Conservation (phyloP, 164 flowering plant genomes). For the Chimonanthus praecox region DNA sequence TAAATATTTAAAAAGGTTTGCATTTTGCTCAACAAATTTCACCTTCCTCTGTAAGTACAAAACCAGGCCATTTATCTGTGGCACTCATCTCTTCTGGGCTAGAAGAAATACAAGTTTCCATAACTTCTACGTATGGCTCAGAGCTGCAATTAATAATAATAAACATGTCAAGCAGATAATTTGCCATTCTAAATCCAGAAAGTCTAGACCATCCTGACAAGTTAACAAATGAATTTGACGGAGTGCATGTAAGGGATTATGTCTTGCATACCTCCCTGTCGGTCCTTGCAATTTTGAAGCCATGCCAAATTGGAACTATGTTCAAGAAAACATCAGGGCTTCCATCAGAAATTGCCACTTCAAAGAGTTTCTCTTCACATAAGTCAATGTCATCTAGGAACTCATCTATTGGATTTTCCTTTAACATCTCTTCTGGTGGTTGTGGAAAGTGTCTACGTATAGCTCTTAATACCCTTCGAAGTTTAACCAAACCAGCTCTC, state of each 20-base stretch:
- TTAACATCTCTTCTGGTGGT: slow-evolving; percentile 74
- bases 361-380: slow-evolving; percentile 77
- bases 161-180: background rate
- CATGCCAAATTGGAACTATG: slow-evolving; percentile 40
- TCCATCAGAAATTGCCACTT: slow-evolving; percentile 67
- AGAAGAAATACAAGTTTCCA: slow-evolving; percentile 72
- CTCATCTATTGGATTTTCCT: slow-evolving; percentile 66
- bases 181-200: background rate
- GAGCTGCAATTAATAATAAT: slow-evolving; percentile 48
- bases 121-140: slow-evolving; percentile 81
- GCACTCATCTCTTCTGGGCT: slow-evolving; percentile 86
- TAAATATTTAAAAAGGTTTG: slow-evolving; percentile 79
- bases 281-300: slow-evolving; percentile 31
- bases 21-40: slow-evolving; percentile 88
- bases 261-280: slow-evolving; percentile 38
- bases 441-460: slow-evolving; percentile 90
- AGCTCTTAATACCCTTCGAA: slow-evolving; percentile 86
- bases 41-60: slow-evolving; percentile 96
- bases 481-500: slow-evolving; percentile 85
- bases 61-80: slow-evolving; percentile 95
- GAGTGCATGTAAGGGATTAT: background rate
- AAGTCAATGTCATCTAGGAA: slow-evolving; percentile 73
- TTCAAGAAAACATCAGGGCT: slow-evolving; percentile 55
- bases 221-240: background rate
- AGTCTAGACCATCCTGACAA: background rate